Percentiles rank a stretch among this genome's conserved stretches.
Evolutionary conservation across 1,284 basidiomycete species (phyloP).

Genomic region (Coniferiporia sulphurascens): DNA sequence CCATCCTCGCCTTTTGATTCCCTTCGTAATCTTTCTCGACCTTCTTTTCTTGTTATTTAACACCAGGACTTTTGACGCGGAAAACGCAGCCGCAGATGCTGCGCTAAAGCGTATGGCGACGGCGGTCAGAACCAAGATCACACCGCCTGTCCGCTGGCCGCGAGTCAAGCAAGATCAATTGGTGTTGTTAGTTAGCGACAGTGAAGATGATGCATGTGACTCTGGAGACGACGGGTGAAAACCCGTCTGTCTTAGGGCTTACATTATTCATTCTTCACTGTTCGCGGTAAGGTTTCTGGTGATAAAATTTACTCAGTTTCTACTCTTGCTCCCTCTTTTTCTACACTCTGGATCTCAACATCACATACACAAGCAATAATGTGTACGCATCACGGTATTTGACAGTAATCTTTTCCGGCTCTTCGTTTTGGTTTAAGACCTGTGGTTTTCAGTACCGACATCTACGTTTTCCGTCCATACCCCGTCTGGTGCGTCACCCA

Average conservation of each 20-base stretch:
- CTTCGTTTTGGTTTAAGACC: background rate
- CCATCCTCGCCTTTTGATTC: background rate
- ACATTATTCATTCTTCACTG: background rate
- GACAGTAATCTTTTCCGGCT: background rate
- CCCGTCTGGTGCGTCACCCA: too few species aligned
- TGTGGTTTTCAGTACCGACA: too few species aligned
- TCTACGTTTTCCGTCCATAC: too few species aligned
- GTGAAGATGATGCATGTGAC: slow-evolving; percentile 6
- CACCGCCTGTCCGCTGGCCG: background rate
- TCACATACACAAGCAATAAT: background rate
- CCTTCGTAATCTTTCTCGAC: background rate
- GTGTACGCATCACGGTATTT: background rate
- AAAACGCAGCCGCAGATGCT: background rate
- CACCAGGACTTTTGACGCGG: background rate
- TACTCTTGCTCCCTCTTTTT: background rate
- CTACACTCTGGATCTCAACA: background rate
- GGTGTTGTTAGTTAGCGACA: slow-evolving; percentile 6
- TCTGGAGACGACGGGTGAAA: background rate
- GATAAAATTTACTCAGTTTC: background rate
- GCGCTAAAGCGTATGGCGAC: background rate
- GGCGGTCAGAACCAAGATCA: background rate
- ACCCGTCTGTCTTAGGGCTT: background rate
- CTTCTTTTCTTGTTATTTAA: background rate
- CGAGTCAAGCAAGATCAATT: slow-evolving; percentile 3
- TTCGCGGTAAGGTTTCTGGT: background rate